A percentile compares a stretch with the other conserved stretches of the same genome.
These are phyloP conservation scores for Rhizodiscina lignyota DNA, from an alignment of 495 filamentous ascomycete species.

Conservation along the genomic window DNA sequence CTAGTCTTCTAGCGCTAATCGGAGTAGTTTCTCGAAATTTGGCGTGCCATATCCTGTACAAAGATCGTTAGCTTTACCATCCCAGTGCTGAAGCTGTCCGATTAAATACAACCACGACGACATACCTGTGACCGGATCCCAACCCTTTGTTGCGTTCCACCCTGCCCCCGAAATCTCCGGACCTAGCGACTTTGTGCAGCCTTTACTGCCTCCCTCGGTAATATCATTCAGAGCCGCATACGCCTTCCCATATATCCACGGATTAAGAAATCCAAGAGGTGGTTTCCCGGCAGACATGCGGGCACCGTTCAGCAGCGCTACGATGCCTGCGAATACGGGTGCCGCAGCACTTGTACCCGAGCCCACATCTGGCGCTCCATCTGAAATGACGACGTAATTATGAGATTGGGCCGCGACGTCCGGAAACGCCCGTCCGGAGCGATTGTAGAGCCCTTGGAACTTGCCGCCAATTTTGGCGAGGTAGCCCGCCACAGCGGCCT, in stretches of 20 bases:
- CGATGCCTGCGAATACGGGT: conserved; percentile 3
- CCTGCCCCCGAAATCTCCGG: conserved; percentile 7
- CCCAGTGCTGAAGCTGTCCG: too few species aligned
- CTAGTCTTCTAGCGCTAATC: too few species aligned
- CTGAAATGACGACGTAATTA: conserved; percentile 2
- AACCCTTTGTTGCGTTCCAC: conserved; percentile 3
- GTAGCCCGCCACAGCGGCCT: conserved; percentile 3
- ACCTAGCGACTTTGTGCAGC: conserved; percentile 1
- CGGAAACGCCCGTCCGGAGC: conserved; percentile 5
- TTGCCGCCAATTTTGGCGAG: conserved; percentile 4
- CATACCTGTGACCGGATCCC: conserved; percentile 9
- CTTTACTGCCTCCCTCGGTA: conserved; percentile 2
- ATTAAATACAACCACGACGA: too few species aligned
- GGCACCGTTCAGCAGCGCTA: conserved; percentile 5
- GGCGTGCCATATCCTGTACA: too few species aligned
- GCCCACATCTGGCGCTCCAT: neutral
- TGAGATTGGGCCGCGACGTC: conserved; percentile 6
- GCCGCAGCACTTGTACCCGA: conserved; percentile 5
- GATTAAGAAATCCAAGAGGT: conserved; percentile 7
- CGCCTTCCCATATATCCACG: conserved; percentile 5
- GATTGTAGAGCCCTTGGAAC: too few species aligned
- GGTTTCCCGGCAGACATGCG: conserved; percentile 5
- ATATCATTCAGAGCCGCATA: conserved; percentile 4
- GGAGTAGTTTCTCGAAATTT: too few species aligned
- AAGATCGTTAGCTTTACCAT: too few species aligned